These are phyloP conservation scores for Verticillium zaregamsianum DNA, from an alignment of 2,329 filamentous ascomycete genomes.

Conservation along the genomic window DNA sequence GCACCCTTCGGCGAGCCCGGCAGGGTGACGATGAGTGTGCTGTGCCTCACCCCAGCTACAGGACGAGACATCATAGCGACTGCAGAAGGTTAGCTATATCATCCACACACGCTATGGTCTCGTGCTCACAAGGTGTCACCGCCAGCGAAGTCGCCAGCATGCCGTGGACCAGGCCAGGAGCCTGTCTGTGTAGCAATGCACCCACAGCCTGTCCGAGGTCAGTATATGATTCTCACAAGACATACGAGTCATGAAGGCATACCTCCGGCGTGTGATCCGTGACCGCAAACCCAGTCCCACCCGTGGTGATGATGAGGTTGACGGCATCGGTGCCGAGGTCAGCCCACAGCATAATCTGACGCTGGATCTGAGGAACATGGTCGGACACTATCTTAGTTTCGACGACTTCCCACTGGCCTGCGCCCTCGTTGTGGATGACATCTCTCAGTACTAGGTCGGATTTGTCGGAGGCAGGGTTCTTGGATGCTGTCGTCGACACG, in stretches of 20 bases:
- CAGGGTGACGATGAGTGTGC: conserved; percentile 79
- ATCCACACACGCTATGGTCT: conserved; percentile 15
- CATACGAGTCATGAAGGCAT: conserved; percentile 1
- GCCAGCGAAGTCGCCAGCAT: conserved; percentile 84
- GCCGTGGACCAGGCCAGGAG: conserved; percentile 86
- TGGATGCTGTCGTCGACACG: conserved; percentile 83
- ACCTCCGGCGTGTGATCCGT: conserved; percentile 89
- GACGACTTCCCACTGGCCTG: conserved; percentile 66
- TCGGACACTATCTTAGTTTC: conserved; percentile 77
- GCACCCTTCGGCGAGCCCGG: conserved; percentile 95
- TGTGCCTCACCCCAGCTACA: conserved; percentile 80
- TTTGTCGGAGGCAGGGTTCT: conserved; percentile 74
- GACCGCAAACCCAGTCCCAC: conserved; percentile 87
- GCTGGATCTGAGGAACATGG: conserved; percentile 69
- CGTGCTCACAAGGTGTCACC: conserved; percentile 81
- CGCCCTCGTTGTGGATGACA: conserved; percentile 64
- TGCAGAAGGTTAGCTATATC: conserved; percentile 27
- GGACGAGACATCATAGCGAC: conserved; percentile 97
- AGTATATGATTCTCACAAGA: not conserved
- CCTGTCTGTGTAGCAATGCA: conserved; percentile 76
- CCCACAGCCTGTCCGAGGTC: conserved; percentile 59
- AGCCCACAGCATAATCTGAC: conserved; percentile 66
- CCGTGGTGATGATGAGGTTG: conserved; percentile 83
- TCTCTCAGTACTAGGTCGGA: conserved; percentile 63
- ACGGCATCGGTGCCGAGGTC: conserved; percentile 56